Evolutionary conservation across 2,329 filamentous ascomycete genomes (phyloP).

Genomic region (Chrysoporthe austroafricana): DNA sequence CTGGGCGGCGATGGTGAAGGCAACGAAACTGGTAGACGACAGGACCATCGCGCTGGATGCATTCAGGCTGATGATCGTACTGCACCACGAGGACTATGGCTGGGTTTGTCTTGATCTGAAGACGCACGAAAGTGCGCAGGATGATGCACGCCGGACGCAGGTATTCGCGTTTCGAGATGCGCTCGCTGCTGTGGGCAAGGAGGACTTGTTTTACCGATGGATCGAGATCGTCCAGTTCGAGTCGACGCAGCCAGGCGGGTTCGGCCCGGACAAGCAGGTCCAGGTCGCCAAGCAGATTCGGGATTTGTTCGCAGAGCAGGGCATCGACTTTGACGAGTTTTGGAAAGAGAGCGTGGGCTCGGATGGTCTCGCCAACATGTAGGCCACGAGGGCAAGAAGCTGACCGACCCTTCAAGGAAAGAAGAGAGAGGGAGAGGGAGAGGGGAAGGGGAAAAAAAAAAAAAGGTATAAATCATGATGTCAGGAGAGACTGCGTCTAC

Average conservation of each 20-base stretch:
- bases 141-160: conserved; percentile 71
- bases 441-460: too few species aligned
- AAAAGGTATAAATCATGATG: background rate
- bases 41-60: conserved; percentile 65
- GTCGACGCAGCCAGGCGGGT: conserved; percentile 76
- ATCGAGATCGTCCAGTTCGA: conserved; percentile 92
- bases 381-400: background rate
- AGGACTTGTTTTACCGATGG: conserved; percentile 89
- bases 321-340: conserved; percentile 81
- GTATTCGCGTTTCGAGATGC: conserved; percentile 81
- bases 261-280: conserved; percentile 74
- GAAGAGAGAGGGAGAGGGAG: too few species aligned
- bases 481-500: background rate
- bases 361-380: conserved; percentile 39
- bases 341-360: conserved; percentile 67
- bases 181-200: conserved; percentile 76
- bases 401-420: background rate
- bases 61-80: conserved; percentile 71
- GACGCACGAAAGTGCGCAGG: conserved; percentile 47
- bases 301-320: conserved; percentile 72
- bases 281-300: conserved; percentile 75
- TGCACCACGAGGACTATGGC: conserved; percentile 68
- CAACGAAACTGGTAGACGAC: conserved; percentile 70
- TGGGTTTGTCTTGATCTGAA: conserved; percentile 72
- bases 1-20: conserved; percentile 78